These are phyloP conservation scores for Crithidia thermophila DNA, from an alignment of 208 protist species.

Conservation along the genomic window DNA sequence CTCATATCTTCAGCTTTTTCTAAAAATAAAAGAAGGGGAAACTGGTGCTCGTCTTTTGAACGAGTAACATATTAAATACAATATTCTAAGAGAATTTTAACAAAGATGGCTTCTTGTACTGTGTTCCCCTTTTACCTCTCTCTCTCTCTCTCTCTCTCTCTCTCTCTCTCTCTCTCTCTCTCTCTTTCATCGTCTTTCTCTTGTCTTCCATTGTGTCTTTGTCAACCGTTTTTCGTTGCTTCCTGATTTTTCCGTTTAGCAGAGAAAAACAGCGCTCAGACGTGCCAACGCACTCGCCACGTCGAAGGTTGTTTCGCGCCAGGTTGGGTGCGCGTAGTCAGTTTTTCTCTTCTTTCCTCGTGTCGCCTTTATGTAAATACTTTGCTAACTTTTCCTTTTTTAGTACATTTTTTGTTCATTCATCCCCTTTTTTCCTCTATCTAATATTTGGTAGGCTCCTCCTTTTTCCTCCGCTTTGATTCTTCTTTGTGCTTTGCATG, in stretches of 20 bases:
- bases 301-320: too few species aligned
- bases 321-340: too few species aligned
- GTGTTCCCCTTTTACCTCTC: background rate
- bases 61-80: too few species aligned
- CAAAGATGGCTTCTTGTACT: too few species aligned
- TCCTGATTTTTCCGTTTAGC: background rate
- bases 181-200: slow-evolving; percentile 7
- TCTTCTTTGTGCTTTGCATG: background rate
- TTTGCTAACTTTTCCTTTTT: background rate
- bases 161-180: background rate
- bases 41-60: too few species aligned
- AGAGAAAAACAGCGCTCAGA: too few species aligned
- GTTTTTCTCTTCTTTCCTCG: slow-evolving; percentile 9
- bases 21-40: too few species aligned
- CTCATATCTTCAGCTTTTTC: too few species aligned
- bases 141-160: slow-evolving; percentile 14
- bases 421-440: background rate
- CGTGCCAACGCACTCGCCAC: too few species aligned
- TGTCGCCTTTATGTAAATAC: background rate
- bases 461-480: background rate
- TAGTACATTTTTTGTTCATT: background rate
- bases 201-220: background rate
- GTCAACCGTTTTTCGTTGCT: background rate
- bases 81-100: too few species aligned
- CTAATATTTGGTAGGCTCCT: background rate